phyloP scores from a whole-genome alignment of 1,139 yeast species.

The Yamadazyma diospyri region DNA sequence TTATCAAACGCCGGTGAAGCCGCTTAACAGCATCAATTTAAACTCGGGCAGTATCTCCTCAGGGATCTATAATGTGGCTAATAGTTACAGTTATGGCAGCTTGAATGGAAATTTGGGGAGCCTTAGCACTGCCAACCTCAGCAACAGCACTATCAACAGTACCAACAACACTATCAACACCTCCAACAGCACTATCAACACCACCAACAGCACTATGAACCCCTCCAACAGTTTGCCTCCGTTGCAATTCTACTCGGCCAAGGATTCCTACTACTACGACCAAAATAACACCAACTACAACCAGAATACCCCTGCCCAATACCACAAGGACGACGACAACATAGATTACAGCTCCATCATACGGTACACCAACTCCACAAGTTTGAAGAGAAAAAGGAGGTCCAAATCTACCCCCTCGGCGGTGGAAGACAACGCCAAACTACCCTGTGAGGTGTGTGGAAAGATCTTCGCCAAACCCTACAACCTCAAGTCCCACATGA shows the following conservation, averaged over 20 bases:
- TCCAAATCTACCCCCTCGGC: constrained; percentile 7
- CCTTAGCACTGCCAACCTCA: background rate
- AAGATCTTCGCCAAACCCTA: constrained; percentile 53
- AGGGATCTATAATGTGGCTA: no score
- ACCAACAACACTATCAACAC: no score
- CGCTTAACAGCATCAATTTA: background rate
- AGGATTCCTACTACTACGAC: constrained; percentile 2
- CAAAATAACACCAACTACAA: constrained; percentile 1
- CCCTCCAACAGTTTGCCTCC: constrained; percentile 10
- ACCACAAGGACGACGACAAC: constrained; percentile 52
- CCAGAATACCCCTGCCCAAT: background rate
- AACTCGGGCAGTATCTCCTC: no score
- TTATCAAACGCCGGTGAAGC: constrained; percentile 1
- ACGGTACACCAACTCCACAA: constrained; percentile 35
- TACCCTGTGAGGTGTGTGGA: constrained; percentile 45
- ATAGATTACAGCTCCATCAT: constrained; percentile 38
- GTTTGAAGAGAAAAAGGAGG: constrained; percentile 33
- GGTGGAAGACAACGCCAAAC: constrained; percentile 14
- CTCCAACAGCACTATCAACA: background rate
- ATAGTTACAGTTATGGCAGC: background rate
- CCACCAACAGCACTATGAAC: background rate
- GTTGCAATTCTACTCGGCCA: constrained; percentile 11
- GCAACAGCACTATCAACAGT: no score
- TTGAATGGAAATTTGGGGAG: background rate
- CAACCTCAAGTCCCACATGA: constrained; percentile 54